Percentiles rank a stretch among this genome's conserved stretches.
These are phyloP conservation scores for Cyclotella kingstonii DNA, from an alignment of 108 stramenopile species.

Conservation along the genomic window DNA sequence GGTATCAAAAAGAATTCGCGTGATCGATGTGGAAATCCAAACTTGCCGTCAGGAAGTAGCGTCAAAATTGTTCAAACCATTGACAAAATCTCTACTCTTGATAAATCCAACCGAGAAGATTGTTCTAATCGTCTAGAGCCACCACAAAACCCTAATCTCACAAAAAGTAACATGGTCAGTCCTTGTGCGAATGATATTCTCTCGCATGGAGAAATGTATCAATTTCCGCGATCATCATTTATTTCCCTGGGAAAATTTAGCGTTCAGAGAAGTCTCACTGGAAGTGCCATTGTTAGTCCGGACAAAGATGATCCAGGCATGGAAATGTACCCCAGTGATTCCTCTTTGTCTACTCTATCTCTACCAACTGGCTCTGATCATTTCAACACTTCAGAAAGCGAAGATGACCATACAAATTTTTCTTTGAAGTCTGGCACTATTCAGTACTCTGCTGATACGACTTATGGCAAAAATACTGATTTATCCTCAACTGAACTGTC, in stretches of 20 bases:
- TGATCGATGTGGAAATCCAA: too few relatives aligned
- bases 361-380: constrained; percentile 23
- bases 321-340: constrained; percentile 38
- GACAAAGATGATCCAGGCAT: constrained; percentile 32
- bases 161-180: background rate
- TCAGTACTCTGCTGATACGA: too few relatives aligned
- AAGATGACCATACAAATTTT: constrained; percentile 9
- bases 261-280: background rate
- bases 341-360: constrained; percentile 33
- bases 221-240: background rate
- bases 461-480: too few relatives aligned
- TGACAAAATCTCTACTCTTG: too few relatives aligned
- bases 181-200: background rate
- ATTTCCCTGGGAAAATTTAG: background rate
- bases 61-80: too few relatives aligned
- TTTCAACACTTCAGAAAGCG: constrained; percentile 17
- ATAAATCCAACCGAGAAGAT: too few relatives aligned
- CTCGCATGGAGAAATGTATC: background rate
- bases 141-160: background rate
- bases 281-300: constrained; percentile 15
- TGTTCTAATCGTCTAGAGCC: too few relatives aligned
- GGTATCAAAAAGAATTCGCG: too few relatives aligned
- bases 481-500: constrained; percentile 22
- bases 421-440: background rate
- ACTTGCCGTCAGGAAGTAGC: too few relatives aligned